phyloP scores from a whole-genome alignment of 2,329 filamentous ascomycete species.

The Fusarium neocosmosporiellum region DNA sequence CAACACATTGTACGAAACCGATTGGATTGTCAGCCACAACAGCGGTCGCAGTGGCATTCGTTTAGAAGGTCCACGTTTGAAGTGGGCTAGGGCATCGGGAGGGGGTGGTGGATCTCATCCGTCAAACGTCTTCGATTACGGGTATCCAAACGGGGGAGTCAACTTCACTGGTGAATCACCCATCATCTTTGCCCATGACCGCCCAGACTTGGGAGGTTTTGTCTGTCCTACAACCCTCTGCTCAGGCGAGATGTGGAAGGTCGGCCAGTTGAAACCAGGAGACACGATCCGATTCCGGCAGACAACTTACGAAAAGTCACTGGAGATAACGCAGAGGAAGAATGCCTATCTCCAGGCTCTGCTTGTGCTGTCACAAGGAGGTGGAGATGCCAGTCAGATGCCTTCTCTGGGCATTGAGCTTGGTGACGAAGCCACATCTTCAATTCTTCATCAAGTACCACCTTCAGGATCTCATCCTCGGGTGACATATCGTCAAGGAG shows the following conservation, averaged over 20 bases:
- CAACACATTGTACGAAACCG: not conserved
- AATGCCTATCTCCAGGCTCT: not conserved
- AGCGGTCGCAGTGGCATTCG: conserved; percentile 65
- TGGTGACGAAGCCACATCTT: not conserved
- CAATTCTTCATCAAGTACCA: not conserved
- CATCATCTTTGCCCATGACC: conserved; percentile 49
- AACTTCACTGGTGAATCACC: conserved; percentile 51
- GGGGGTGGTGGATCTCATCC: conserved; percentile 74
- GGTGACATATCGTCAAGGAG: not conserved
- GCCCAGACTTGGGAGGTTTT: conserved; percentile 49
- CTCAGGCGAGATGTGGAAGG: conserved; percentile 50
- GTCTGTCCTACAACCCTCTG: conserved; percentile 45
- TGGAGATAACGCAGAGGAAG: not conserved
- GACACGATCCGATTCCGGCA: conserved; percentile 29
- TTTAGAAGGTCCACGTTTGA: conserved; percentile 66
- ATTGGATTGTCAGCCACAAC: not conserved
- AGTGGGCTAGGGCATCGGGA: conserved; percentile 69
- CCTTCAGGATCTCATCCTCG: not conserved
- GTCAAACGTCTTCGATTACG: conserved; percentile 53
- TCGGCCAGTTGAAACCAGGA: conserved; percentile 50
- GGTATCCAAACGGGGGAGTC: conserved; percentile 40
- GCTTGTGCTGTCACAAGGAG: not conserved
- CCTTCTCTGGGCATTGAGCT: not conserved
- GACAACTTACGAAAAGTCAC: conserved; percentile 55
- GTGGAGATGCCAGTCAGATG: not conserved